Evolutionary conservation across 1,284 basidiomycete species (phyloP), one percentile per base, ranked within the genome.

Genomic region (Kalmanozyma brasiliensis): DNA sequence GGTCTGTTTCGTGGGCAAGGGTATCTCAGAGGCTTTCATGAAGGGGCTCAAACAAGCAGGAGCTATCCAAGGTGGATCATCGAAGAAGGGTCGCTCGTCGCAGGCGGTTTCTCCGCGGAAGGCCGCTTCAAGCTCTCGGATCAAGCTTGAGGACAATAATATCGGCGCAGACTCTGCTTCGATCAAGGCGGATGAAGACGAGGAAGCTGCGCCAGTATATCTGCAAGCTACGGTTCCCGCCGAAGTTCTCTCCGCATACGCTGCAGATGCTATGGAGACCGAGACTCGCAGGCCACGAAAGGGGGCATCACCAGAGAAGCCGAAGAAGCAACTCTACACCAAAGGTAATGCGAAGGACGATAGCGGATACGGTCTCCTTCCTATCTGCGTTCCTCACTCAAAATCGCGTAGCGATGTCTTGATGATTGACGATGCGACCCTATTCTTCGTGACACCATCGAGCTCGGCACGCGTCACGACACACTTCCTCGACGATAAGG

Each of bases 401-500:
- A 30, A n/a, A 8, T 13, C 7, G 0, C 32, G 24, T 16, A 30
- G 30, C n/a, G 20, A 20, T 6, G 2, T 10, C 8, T 13, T 55
- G 9, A 17, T 20, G 1, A 37, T 49, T 13, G 53, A 57, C 8
- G 44, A 63, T 20, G 56, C 57, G 3, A 76, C 76, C 1, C 35
- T 76, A 11, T 72, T 78, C 48, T 79, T 71, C 38, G 66, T 70
- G 0, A 60, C 63, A 2, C 77, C 77, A 0, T 75, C 72, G 16
- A 72, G 76, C 32, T 74, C 71, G n/a, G 77, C 74, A 17, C 58
- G 77, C 13, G 77, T 79, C 8, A 79, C 77, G 20, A 74, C 76
- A 3, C 77, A 79, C 43, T 73, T 76, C 37, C 49, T 79, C 7
- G 51, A 67, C 5, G 77, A 71, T 29, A 79, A 79, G 47, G 63